phyloP scores from a whole-genome alignment of 2,329 filamentous ascomycete species.

The Pseudogymnoascus pannorum region DNA sequence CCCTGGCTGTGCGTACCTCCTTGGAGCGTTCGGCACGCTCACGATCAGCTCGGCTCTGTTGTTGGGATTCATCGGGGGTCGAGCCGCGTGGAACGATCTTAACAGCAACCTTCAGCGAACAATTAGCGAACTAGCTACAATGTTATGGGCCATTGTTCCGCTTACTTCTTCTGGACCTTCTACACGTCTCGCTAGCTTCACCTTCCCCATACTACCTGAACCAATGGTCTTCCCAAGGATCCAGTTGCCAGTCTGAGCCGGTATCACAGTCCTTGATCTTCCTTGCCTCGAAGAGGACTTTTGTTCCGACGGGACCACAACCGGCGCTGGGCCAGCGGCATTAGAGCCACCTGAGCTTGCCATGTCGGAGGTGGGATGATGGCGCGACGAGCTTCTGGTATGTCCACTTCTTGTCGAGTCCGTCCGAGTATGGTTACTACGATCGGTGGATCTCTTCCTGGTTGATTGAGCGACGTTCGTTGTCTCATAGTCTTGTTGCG shows the following conservation, averaged over 20 bases:
- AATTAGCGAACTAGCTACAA: constrained; percentile 15
- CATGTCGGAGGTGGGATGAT: constrained; percentile 37
- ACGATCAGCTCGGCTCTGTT: constrained; percentile 61
- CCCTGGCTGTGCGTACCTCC: constrained; percentile 87
- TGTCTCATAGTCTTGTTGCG: constrained; percentile 67
- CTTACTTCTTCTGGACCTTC: constrained; percentile 82
- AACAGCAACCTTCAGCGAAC: constrained; percentile 67
- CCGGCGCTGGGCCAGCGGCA: constrained; percentile 42
- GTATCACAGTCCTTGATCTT: constrained; percentile 71
- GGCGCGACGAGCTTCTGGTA: constrained; percentile 37
- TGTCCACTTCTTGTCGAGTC: constrained; percentile 30
- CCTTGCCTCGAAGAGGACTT: constrained; percentile 45
- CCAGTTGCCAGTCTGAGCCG: constrained; percentile 87
- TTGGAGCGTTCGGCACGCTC: constrained; percentile 94
- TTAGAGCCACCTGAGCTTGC: constrained; percentile 41
- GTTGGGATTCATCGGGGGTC: constrained; percentile 70
- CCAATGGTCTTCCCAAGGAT: constrained; percentile 94
- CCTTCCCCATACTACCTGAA: constrained; percentile 97
- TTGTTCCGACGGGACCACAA: constrained; percentile 42
- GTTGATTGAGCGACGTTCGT: constrained; percentile 48
- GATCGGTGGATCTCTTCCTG: constrained; percentile 20
- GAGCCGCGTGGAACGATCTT: constrained; percentile 94
- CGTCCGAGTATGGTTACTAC: constrained; percentile 16
- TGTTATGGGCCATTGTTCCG: background rate
- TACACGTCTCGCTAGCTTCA: constrained; percentile 86